Evolutionary conservation across 192 early-diverging fungal genomes (phyloP).

Genomic region (Funneliformis mosseae): DNA sequence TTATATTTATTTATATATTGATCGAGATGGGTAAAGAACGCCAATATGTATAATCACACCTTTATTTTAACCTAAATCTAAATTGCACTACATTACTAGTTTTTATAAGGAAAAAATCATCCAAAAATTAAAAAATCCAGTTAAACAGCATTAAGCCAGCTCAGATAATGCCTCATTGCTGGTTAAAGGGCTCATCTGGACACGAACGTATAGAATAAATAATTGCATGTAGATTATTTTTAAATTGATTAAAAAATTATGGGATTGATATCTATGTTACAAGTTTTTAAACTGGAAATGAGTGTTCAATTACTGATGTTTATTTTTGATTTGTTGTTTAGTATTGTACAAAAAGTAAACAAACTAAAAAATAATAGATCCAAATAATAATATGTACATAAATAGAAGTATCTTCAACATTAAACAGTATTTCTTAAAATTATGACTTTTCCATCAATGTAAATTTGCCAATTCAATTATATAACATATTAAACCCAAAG

Average conservation of each 20-base stretch:
- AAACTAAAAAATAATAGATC: too few species aligned
- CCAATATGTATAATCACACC: not conserved
- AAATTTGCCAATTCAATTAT: not conserved
- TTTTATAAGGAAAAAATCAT: not conserved
- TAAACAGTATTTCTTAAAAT: not conserved
- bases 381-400: not conserved
- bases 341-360: too few species aligned
- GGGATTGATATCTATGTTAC: not conserved
- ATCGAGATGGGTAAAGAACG: too few species aligned
- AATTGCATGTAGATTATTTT: not conserved
- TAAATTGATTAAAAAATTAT: not conserved
- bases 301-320: too few species aligned
- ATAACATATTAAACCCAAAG: not conserved
- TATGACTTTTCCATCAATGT: not conserved
- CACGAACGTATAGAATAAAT: constrained; percentile 5
- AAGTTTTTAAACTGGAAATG: too few species aligned
- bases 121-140: constrained; percentile 29
- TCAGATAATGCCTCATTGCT: constrained; percentile 26
- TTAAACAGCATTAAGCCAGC: constrained; percentile 17
- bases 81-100: too few species aligned
- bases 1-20: too few species aligned
- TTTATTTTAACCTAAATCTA: not conserved
- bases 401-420: not conserved
- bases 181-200: constrained; percentile 2
- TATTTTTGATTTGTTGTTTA: too few species aligned